phyloP scores from a whole-genome alignment of 148 eudicot genomes.

The Vaccinium corymbosum region DNA sequence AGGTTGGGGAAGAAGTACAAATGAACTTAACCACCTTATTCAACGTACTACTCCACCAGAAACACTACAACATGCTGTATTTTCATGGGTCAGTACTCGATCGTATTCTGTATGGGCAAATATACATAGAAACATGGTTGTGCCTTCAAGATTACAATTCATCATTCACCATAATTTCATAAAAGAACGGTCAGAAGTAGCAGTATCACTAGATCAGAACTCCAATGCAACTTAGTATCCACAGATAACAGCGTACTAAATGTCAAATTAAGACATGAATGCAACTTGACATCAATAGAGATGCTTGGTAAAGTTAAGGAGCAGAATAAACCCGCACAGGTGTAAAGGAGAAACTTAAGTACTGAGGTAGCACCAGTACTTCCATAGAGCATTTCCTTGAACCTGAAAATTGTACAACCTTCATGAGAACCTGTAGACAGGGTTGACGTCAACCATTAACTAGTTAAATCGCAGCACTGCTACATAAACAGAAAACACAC shows the following conservation, averaged over 20 bases:
- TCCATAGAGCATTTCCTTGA: constrained; percentile 72
- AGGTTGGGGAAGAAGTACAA: background rate
- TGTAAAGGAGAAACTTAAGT: constrained; percentile 83
- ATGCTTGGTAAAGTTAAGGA: constrained; percentile 4
- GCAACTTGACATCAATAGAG: constrained; percentile 15
- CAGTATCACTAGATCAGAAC: background rate
- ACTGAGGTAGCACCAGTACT: constrained; percentile 87
- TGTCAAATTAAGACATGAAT: background rate
- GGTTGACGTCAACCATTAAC: background rate
- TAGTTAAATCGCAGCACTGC: background rate
- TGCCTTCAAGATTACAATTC: background rate
- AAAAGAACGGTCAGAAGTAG: background rate
- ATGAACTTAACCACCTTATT: background rate
- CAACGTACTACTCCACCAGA: background rate
- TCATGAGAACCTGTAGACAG: background rate
- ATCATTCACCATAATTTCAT: background rate
- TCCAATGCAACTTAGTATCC: constrained; percentile 13
- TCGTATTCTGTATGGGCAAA: no score
- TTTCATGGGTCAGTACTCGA: background rate
- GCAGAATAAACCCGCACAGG: constrained; percentile 69
- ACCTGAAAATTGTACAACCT: constrained; percentile 39
- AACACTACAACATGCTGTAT: background rate
- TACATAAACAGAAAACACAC: no score
- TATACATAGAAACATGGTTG: no score
- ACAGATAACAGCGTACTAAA: background rate